Evolutionary conservation across 805 yeast species (phyloP).

Genomic region (Candida pini): DNA sequence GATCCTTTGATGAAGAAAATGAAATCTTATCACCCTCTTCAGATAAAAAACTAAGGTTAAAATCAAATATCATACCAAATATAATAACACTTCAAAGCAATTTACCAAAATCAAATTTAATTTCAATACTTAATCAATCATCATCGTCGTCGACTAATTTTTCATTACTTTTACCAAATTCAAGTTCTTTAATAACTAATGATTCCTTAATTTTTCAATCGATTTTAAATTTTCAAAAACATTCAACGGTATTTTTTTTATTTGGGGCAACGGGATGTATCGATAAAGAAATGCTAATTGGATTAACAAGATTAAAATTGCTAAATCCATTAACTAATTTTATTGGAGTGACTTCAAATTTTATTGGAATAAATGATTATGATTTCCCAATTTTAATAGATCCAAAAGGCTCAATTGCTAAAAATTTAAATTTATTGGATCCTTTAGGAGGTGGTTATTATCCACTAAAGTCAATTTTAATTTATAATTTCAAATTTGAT

Average conservation of each 20-base stretch:
- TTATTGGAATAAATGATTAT: constrained; percentile 6
- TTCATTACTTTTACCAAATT: constrained; percentile 4
- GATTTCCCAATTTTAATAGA: constrained; percentile 25
- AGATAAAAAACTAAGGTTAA: no score
- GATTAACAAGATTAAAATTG: background rate
- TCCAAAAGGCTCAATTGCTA: constrained; percentile 21
- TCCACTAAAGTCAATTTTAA: constrained; percentile 26
- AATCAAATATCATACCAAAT: no score
- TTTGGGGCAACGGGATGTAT: constrained; percentile 12
- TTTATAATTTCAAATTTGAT: constrained; percentile 18
- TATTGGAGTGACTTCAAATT: constrained; percentile 21
- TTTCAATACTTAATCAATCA: no score
- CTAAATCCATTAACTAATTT: constrained; percentile 1
- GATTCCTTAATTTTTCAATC: background rate
- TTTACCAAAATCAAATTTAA: no score
- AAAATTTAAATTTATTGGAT: constrained; percentile 19
- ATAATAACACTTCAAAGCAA: no score
- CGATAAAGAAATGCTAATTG: constrained; percentile 11
- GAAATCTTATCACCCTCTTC: no score
- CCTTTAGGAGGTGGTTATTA: constrained; percentile 33
- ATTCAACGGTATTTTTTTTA: constrained; percentile 10
- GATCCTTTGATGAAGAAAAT: no score
- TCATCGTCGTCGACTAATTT: no score
- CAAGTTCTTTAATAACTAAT: background rate
- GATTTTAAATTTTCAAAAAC: background rate